These are phyloP conservation scores for Sphaerulina vaccinii DNA, from an alignment of 2,329 filamentous ascomycete species.

Conservation along the genomic window DNA sequence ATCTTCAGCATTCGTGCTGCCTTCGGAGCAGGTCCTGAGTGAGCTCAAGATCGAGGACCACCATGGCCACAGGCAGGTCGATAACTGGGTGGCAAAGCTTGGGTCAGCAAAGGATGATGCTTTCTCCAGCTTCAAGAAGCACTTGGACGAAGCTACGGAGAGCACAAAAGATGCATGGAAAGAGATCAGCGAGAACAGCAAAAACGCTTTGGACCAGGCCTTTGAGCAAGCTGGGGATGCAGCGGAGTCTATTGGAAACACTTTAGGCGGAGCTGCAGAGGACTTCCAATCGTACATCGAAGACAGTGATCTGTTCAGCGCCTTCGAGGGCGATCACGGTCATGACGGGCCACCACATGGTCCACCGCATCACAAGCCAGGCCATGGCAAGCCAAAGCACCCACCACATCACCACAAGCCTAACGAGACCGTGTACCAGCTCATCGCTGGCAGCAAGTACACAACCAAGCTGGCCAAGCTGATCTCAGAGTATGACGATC, in stretches of 20 bases:
- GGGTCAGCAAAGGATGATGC: slow-evolving; percentile 41
- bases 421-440: slow-evolving; percentile 74
- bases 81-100: slow-evolving; percentile 31
- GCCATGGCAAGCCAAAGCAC: slow-evolving; percentile 29
- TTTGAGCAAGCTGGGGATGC: slow-evolving; percentile 39
- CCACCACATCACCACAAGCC: slow-evolving; percentile 45
- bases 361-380: slow-evolving; percentile 12
- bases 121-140: slow-evolving; percentile 36
- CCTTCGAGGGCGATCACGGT: slow-evolving; percentile 36
- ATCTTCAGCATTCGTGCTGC: slow-evolving; percentile 54
- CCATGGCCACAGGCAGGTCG: slow-evolving; percentile 30
- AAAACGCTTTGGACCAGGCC: slow-evolving; percentile 33
- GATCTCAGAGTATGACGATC: slow-evolving; percentile 69
- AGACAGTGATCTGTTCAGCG: slow-evolving; percentile 36
- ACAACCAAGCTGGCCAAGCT: slow-evolving; percentile 74
- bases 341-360: slow-evolving; percentile 17
- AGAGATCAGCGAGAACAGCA: slow-evolving; percentile 27
- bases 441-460: slow-evolving; percentile 72
- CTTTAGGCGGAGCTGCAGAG: slow-evolving; percentile 45
- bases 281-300: slow-evolving; percentile 51
- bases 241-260: slow-evolving; percentile 41
- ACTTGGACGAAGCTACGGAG: slow-evolving; percentile 31
- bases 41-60: slow-evolving; percentile 43
- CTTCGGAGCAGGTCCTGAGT: slow-evolving; percentile 50
- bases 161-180: slow-evolving; percentile 22